phyloP scores from a whole-genome alignment of 2,329 filamentous ascomycete genomes.

The Orbilia oligospora region DNA sequence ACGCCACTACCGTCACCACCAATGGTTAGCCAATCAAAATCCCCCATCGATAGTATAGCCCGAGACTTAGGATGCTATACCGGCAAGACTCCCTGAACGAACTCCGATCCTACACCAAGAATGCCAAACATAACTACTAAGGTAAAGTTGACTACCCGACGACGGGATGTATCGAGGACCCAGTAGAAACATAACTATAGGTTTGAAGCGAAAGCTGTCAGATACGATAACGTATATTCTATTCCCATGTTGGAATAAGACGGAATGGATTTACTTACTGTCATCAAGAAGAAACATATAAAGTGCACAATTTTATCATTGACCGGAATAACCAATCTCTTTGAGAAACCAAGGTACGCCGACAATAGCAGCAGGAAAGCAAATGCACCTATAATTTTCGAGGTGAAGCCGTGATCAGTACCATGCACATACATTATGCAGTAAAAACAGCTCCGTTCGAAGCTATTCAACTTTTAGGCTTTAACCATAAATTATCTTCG shows the following conservation, averaged over 20 bases:
- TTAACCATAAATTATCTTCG: neutral
- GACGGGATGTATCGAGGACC: constrained; percentile 86
- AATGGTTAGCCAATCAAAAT: neutral
- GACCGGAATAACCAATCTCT: constrained; percentile 70
- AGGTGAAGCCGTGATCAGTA: constrained; percentile 6
- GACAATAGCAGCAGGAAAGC: constrained; percentile 77
- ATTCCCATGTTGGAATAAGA: neutral
- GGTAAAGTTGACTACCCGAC: constrained; percentile 86
- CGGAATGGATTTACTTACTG: constrained; percentile 69
- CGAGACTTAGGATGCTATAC: neutral
- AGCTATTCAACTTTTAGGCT: neutral
- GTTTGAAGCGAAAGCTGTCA: neutral
- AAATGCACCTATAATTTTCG: constrained; percentile 36
- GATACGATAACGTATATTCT: neutral
- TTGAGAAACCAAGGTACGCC: constrained; percentile 84
- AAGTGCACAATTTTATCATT: constrained; percentile 94
- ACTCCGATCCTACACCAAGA: constrained; percentile 78
- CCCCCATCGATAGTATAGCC: neutral
- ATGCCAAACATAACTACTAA: constrained; percentile 74
- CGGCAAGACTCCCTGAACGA: constrained; percentile 80
- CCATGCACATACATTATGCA: no score
- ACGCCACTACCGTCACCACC: constrained; percentile 68
- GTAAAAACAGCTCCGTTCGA: neutral
- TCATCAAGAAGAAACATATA: constrained; percentile 90
- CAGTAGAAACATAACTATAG: constrained; percentile 57